Evolutionary conservation across 345 rosid species (phyloP).

Genomic region (Barbarea vulgaris): DNA sequence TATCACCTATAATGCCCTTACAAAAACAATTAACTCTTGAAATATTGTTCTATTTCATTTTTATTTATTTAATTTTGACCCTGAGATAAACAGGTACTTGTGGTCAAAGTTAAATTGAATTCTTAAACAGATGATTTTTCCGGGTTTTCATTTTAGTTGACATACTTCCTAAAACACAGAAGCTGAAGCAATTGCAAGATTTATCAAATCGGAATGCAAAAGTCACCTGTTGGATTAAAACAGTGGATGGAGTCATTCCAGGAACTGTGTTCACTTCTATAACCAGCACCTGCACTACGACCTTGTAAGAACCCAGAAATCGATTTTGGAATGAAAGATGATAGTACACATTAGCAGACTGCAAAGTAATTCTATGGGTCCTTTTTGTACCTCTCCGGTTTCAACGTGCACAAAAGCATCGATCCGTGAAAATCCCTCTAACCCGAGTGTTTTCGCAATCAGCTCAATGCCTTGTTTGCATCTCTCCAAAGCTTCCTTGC

Average conservation of each 20-base stretch:
- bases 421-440: slow-evolving; percentile 90
- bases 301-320: slow-evolving; percentile 9
- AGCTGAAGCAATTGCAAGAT: not conserved
- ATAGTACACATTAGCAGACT: not conserved
- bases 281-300: slow-evolving; percentile 59
- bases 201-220: slow-evolving; percentile 7
- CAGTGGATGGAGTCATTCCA: slow-evolving; percentile 97
- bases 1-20: too few species aligned
- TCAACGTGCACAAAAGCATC: slow-evolving; percentile 93
- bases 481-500: slow-evolving; percentile 63
- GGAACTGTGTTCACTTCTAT: slow-evolving; percentile 96
- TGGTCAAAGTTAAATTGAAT: not conserved
- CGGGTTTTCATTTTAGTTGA: not conserved
- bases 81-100: not conserved
- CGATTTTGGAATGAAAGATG: slow-evolving; percentile 9
- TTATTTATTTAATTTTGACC: not conserved
- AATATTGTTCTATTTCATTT: too few species aligned
- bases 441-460: slow-evolving; percentile 68
- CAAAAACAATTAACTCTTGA: too few species aligned
- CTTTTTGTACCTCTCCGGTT: slow-evolving; percentile 75
- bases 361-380: not conserved
- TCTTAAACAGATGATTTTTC: not conserved
- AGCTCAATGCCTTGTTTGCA: slow-evolving; percentile 76
- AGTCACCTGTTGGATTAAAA: slow-evolving; percentile 86
- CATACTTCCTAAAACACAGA: slow-evolving; percentile 12